Base-by-base conservation (phyloP, 768 basidiomycete species). In the Grammothele lineata region DNA sequence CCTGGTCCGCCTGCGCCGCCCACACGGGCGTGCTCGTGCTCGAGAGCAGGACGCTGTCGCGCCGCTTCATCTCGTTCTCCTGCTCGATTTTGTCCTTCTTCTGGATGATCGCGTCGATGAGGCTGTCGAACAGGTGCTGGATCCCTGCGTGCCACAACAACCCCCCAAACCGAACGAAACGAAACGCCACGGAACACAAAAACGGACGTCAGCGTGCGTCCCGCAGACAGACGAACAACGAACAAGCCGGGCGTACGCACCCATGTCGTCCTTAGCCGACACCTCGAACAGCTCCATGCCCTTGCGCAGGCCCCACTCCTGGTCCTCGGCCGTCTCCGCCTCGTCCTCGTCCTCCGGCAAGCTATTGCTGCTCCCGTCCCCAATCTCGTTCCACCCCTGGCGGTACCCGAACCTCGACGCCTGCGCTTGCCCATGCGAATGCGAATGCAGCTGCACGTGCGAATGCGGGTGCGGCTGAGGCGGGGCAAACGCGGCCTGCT, bases 281-380 rank as follows among this genome's bases (percentile, higher is more conserved):
- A 95, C 90, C 62, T 95, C 90, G 54, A 88, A 90, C 15, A 94
- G 75, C 59, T 87, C 86, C 82, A 93, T 90, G 51, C 82, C 86
- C 61, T 85, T 86, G 61, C 75, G 81, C 32, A 87, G 72, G 5
- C 87, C 86, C 85, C 87, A 89, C 60, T 86, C 85, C 33, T 70
- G 69, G 47, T 79, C 78, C 26, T 78, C 73, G 8, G 61, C 66
- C 7, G 69, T 68, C 17, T 76, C 77, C 5, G 70, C 76, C 12
- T 69, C 73, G 9, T 71, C 66, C 3, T 64, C 72, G 17, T 87
- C 83, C 35, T 79, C 85, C 37, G 78, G 74, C 43, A 81, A 69
- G 62, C 83, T 85, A 50, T 80, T 83, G 61, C 78, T 83, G 60
- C 77, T 81, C 40, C 74, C 76, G 48, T 83, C 83, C 12, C 69